Base-by-base conservation (phyloP, 495 filamentous ascomycete genomes). In the Cenococcum geophilum region DNA sequence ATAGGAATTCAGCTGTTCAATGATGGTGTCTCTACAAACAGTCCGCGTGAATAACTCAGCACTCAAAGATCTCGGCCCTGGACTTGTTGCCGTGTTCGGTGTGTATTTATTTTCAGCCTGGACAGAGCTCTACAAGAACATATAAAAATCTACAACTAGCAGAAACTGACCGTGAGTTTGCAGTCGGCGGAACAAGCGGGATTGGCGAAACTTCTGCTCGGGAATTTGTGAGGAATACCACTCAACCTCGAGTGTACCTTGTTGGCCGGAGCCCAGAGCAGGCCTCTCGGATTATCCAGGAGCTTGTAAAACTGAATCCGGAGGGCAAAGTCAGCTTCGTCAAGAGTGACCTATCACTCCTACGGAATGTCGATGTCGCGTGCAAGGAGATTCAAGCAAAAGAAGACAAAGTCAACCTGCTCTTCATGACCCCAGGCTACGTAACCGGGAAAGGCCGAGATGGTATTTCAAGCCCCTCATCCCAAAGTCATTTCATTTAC, bases 361-460 rank as follows among this genome's bases (percentile, higher is more conserved):
- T 90, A 0, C 68, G 68, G 0, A 77, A 74, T 23, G 85, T 87
- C n/a, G 86, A 89, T 69, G 70, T 77, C 4, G 73, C 81, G 4
- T 89, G 83, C 60, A 62, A 71, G 0, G 75, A 82, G 45, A 84
- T 89, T 53, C 74, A 76, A 62, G 58, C 58, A 0, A 77, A 78
- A 43, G 85, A 89, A 61, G 65, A 67, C n/a, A 68, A 65, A 18
- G 72, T 90, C 62, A 84, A 90, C 64, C 64, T 89, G 0, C 76
- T 90, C 0, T 84, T 89, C 66, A 69, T 84, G 64, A 82, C 72
- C 5, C 67, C 73, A 3, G 81, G 81, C 8, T 77, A 74, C 49
- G 57, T 78, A 57, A 73, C 70, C 5, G 23, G 76, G 58, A 42
- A 61, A 52, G 71, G 74, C 16, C 65, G 68, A 27, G 55, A 63